Conservation (phyloP, 345 rosid species). For the Rhodamnia argentea region DNA sequence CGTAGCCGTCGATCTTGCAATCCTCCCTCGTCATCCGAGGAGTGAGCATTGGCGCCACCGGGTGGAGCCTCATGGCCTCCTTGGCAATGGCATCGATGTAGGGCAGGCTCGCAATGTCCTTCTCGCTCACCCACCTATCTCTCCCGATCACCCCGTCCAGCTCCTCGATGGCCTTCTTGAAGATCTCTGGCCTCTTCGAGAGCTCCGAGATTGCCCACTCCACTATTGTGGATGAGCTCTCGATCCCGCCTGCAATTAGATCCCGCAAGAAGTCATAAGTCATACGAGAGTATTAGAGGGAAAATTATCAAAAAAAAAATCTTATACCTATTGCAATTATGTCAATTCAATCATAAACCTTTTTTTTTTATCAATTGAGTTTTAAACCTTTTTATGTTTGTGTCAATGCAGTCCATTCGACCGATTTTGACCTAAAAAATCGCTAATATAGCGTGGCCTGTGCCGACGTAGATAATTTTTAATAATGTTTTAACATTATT, state of each 20-base stretch:
- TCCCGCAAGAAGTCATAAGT: constrained; percentile 15
- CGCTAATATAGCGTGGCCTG: no score
- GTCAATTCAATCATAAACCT: no score
- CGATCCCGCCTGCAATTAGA: constrained; percentile 48
- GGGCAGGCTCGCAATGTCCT: constrained; percentile 36
- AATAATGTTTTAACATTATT: no score
- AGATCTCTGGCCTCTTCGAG: constrained; percentile 27
- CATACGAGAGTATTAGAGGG: background rate
- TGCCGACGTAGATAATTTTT: no score
- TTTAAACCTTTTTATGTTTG: no score
- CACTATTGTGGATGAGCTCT: constrained; percentile 47
- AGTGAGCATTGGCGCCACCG: constrained; percentile 44
- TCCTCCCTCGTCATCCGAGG: constrained; percentile 34
- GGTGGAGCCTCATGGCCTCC: constrained; percentile 64
- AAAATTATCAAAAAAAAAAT: no score
- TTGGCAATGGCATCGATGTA: constrained; percentile 33
- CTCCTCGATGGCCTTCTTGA: constrained; percentile 43
- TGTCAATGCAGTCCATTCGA: no score
- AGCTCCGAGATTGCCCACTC: constrained; percentile 59
- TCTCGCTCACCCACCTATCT: constrained; percentile 46
- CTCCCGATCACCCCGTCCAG: constrained; percentile 43
- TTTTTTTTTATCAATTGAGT: no score
- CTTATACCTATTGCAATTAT: no score
- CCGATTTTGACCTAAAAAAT: no score
- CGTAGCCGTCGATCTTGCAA: constrained; percentile 26